Evolutionary conservation across 2,329 filamentous ascomycete genomes (phyloP).

Genomic region (Hymenoscyphus fraxineus): DNA sequence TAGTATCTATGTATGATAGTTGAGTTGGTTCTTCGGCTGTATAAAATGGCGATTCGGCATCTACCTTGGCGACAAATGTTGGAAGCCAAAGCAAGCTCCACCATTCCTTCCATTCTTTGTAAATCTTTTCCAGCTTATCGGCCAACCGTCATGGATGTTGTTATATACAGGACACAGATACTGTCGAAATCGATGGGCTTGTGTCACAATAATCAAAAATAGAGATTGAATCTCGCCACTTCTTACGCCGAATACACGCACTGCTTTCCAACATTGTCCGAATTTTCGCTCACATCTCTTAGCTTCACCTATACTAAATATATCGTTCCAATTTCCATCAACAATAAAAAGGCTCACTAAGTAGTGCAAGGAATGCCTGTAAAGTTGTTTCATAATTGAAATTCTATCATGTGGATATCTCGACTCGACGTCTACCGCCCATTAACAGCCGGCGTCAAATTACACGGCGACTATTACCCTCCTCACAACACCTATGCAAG

Average conservation of each 20-base stretch:
- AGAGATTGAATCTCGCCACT: too few species aligned
- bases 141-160: too few species aligned
- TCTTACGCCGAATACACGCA: too few species aligned
- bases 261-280: too few species aligned
- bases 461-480: constrained; percentile 6
- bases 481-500: constrained; percentile 35
- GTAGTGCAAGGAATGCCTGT: not conserved
- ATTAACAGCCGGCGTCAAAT: constrained; percentile 1
- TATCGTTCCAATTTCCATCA: too few species aligned
- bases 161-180: too few species aligned
- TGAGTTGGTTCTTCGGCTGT: not conserved
- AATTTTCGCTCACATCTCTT: too few species aligned
- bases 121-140: not conserved
- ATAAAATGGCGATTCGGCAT: not conserved
- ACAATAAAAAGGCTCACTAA: too few species aligned
- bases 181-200: too few species aligned
- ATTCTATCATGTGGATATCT: constrained; percentile 3
- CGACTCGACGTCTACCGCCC: constrained; percentile 1
- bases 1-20: not conserved
- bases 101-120: not conserved
- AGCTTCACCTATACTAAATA: too few species aligned
- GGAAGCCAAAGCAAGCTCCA: not conserved
- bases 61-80: not conserved
- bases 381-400: not conserved
- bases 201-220: too few species aligned